These are phyloP conservation scores for Cylindricascospora bacillispora DNA, from an alignment of 1,139 yeast species.

Conservation along the genomic window DNA sequence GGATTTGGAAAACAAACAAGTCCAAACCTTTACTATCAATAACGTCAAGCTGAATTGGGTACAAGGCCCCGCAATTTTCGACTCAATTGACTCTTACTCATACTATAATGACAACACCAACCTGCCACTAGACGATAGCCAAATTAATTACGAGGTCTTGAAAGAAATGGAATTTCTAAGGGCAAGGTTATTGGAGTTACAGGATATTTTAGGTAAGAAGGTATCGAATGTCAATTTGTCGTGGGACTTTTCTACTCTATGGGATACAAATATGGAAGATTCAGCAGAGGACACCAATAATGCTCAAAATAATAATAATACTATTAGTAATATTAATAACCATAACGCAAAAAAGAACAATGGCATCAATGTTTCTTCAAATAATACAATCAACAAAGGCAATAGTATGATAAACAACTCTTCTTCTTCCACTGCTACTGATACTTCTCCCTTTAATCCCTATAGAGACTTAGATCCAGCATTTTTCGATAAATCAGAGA, in stretches of 20 bases:
- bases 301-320: slow-evolving; percentile 2
- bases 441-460: too few relatives aligned
- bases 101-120: slow-evolving; percentile 9
- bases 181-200: slow-evolving; percentile 19
- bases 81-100: slow-evolving; percentile 5
- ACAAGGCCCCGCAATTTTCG: slow-evolving; percentile 24
- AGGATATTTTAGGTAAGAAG: slow-evolving; percentile 19
- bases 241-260: too few relatives aligned
- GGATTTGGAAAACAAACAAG: slow-evolving; percentile 14
- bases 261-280: too few relatives aligned
- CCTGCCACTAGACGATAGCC: too few relatives aligned
- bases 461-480: slow-evolving; percentile 3
- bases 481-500: slow-evolving; percentile 2
- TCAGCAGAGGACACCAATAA: slow-evolving; percentile 4
- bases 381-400: too few relatives aligned
- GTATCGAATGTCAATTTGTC: slow-evolving; percentile 10
- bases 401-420: too few relatives aligned
- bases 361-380: too few relatives aligned
- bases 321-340: too few relatives aligned
- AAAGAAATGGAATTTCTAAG: slow-evolving; percentile 21
- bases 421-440: too few relatives aligned
- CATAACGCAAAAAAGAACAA: too few relatives aligned
- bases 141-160: too few relatives aligned
- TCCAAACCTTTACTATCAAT: slow-evolving; percentile 9
- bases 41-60: slow-evolving; percentile 15